Evolutionary conservation across 176 grass and related monocot species (phyloP).

Genomic region (Thinopyrum elongatum): DNA sequence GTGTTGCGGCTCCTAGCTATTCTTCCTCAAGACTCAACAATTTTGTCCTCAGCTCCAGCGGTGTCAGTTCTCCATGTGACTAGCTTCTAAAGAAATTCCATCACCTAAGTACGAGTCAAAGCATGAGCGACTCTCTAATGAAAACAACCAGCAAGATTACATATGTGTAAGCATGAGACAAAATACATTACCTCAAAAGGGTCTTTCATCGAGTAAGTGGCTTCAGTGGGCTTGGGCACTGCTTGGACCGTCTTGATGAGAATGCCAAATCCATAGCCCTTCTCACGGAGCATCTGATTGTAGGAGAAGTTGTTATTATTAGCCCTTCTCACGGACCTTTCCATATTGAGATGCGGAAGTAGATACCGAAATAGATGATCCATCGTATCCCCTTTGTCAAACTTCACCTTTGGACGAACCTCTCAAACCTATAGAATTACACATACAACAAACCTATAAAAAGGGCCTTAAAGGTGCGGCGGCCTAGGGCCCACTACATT

Average conservation of each 20-base stretch:
- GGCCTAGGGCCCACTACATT: no score
- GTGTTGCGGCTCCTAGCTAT: no score
- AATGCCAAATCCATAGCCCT: background rate
- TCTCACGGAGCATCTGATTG: background rate
- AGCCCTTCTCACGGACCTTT: no score
- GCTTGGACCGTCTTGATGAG: background rate
- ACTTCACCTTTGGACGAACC: background rate
- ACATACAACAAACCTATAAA: no score
- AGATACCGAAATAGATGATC: background rate
- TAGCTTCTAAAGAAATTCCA: background rate
- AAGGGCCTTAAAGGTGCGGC: no score
- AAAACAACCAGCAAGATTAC: background rate
- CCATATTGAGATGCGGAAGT: no score
- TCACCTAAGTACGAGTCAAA: background rate
- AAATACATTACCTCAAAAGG: background rate
- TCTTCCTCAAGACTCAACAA: no score
- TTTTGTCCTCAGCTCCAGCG: no score
- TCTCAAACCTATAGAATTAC: background rate
- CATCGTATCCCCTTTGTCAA: background rate
- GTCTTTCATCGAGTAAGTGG: background rate
- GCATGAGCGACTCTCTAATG: background rate
- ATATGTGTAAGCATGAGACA: background rate
- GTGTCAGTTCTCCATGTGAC: no score
- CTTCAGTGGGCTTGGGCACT: background rate
- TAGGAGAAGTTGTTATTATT: background rate